These are phyloP conservation scores for Fusarium poae DNA, from an alignment of 2,329 filamentous ascomycete genomes.

Conservation along the genomic window DNA sequence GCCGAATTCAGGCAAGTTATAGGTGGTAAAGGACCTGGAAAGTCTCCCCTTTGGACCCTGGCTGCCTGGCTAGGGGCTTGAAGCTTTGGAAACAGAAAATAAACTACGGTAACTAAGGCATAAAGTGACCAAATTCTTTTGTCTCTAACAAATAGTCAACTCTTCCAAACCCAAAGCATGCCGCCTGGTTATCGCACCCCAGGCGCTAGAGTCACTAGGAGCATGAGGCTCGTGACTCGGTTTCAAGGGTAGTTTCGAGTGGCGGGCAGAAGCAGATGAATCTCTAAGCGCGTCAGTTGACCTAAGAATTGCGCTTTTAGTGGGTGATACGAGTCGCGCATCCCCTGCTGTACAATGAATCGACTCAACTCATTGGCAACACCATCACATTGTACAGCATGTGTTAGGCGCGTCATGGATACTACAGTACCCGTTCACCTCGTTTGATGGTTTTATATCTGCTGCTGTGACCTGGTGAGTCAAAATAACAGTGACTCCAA, in stretches of 20 bases:
- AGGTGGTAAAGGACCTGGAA: slow-evolving; percentile 7
- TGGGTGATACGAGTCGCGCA: slow-evolving; percentile 33
- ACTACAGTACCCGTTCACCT: neutral
- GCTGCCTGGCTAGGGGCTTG: slow-evolving; percentile 1
- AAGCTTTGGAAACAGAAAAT: neutral
- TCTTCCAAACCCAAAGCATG: too few relatives aligned
- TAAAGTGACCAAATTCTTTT: neutral
- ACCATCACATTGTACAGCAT: slow-evolving; percentile 32
- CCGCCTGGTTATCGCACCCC: slow-evolving; percentile 4
- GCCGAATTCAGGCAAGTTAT: slow-evolving; percentile 18
- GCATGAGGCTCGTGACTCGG: slow-evolving; percentile 44
- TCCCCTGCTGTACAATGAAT: slow-evolving; percentile 16
- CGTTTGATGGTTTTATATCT: neutral
- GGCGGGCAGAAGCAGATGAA: slow-evolving; percentile 23
- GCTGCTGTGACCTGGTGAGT: slow-evolving; percentile 12
- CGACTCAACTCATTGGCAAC: slow-evolving; percentile 21
- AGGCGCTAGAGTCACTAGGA: slow-evolving; percentile 38
- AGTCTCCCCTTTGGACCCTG: slow-evolving; percentile 33
- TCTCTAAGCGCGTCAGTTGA: slow-evolving; percentile 46
- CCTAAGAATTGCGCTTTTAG: slow-evolving; percentile 36
- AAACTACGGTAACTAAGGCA: neutral
- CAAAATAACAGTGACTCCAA: slow-evolving; percentile 16
- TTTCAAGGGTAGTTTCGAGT: slow-evolving; percentile 37
- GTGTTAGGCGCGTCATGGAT: slow-evolving; percentile 38
- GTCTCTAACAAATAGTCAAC: neutral